phyloP scores from a whole-genome alignment of 2,329 filamentous ascomycete genomes.

The Ilyonectria robusta region DNA sequence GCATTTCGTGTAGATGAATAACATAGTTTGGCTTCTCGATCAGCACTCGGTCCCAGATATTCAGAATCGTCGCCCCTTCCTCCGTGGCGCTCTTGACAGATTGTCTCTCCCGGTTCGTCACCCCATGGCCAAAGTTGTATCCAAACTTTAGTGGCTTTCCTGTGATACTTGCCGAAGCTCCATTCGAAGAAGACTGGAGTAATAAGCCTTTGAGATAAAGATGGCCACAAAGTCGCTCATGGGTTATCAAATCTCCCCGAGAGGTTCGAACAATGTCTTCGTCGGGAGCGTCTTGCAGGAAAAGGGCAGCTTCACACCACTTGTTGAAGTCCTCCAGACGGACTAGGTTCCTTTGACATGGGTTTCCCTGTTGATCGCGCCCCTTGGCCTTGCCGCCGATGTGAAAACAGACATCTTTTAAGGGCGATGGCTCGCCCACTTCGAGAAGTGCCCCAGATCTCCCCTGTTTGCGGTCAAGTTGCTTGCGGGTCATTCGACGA shows the following conservation, averaged over 20 bases:
- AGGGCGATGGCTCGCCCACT: not conserved
- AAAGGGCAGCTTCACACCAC: slow-evolving; percentile 27
- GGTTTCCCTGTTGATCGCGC: not conserved
- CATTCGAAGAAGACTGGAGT: not conserved
- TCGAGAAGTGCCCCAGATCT: not conserved
- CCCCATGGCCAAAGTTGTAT: slow-evolving; percentile 28
- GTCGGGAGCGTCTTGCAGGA: slow-evolving; percentile 21
- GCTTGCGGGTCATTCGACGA: slow-evolving; percentile 17
- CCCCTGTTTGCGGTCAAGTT: not conserved
- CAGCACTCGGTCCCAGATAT: slow-evolving; percentile 32
- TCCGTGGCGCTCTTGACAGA: slow-evolving; percentile 10
- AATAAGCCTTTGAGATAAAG: slow-evolving; percentile 33
- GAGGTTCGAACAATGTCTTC: slow-evolving; percentile 6
- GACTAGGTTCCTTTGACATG: not conserved
- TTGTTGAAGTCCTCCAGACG: slow-evolving; percentile 21
- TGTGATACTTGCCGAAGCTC: slow-evolving; percentile 26
- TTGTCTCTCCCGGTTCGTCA: slow-evolving; percentile 7
- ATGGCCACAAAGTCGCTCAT: not conserved
- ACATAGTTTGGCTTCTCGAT: slow-evolving; percentile 12
- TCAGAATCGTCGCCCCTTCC: slow-evolving; percentile 21
- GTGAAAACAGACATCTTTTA: slow-evolving; percentile 24
- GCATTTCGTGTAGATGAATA: slow-evolving; percentile 22
- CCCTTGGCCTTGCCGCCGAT: slow-evolving; percentile 10
- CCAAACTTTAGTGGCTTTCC: slow-evolving; percentile 27
- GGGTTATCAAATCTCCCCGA: slow-evolving; percentile 20